Conservation (phyloP, 2,329 filamentous ascomycete species). For the Colletotrichum sp. region DNA sequence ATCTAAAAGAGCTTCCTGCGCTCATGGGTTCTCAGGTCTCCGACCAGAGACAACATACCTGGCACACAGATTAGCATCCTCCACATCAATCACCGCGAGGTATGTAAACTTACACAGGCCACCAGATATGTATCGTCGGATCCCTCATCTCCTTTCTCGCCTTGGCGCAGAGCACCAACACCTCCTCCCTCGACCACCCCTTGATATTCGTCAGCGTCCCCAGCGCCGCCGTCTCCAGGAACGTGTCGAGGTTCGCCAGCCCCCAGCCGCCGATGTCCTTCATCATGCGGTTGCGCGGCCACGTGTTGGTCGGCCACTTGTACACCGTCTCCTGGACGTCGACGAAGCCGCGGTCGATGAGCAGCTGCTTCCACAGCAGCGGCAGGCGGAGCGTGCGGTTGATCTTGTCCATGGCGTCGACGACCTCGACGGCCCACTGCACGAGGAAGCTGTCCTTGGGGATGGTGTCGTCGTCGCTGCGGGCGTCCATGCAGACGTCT, state of each 20-base stretch:
- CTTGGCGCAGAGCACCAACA: slow-evolving; percentile 25
- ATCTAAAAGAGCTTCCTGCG: not conserved
- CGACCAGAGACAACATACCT: slow-evolving; percentile 9
- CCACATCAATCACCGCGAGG: not conserved
- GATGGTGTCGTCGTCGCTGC: slow-evolving; percentile 37
- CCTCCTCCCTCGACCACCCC: slow-evolving; percentile 38
- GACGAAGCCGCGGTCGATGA: slow-evolving; percentile 37
- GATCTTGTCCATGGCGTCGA: slow-evolving; percentile 34
- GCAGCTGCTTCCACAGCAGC: slow-evolving; percentile 27
- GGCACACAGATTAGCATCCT: not conserved
- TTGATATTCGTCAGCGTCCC: slow-evolving; percentile 41
- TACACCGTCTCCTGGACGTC: slow-evolving; percentile 33
- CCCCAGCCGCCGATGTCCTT: slow-evolving; percentile 40
- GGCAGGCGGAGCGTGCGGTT: slow-evolving; percentile 33
- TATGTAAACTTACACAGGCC: slow-evolving; percentile 14
- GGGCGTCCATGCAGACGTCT: slow-evolving; percentile 30
- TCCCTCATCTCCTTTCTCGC: slow-evolving; percentile 29
- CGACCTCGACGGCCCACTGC: slow-evolving; percentile 35
- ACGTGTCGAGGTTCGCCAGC: slow-evolving; percentile 33
- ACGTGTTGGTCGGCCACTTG: slow-evolving; percentile 41
- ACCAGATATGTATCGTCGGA: slow-evolving; percentile 30
- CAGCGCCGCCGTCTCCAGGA: slow-evolving; percentile 39
- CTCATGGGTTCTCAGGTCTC: not conserved
- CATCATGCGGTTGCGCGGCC: slow-evolving; percentile 37
- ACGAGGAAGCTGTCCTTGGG: slow-evolving; percentile 31